A percentile compares a stretch with the other conserved stretches of the same genome.
Evolutionary conservation across 441 rosid genomes (phyloP).

Genomic region (Populus hybrid): DNA sequence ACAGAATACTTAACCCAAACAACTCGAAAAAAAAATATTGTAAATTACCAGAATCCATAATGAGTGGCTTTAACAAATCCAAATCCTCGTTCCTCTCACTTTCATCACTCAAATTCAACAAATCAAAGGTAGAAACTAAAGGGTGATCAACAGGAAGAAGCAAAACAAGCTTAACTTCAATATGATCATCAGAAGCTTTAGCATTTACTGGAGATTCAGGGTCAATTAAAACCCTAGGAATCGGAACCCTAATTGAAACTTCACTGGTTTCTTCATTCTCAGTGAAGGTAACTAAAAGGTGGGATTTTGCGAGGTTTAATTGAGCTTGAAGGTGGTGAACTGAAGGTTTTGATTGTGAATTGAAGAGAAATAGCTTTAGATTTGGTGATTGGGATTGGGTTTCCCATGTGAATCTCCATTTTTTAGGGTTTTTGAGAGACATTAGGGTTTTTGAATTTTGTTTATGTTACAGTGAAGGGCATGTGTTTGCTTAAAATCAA

Average conservation of each 20-base stretch:
- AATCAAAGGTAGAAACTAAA: slow-evolving; percentile 41
- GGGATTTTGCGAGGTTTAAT: slow-evolving; percentile 33
- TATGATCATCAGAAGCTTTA: slow-evolving; percentile 66
- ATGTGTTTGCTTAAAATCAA: not conserved
- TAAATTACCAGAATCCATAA: slow-evolving; percentile 53
- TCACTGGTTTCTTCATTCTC: slow-evolving; percentile 18
- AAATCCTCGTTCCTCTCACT: slow-evolving; percentile 18
- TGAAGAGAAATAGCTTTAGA: slow-evolving; percentile 65
- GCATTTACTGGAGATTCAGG: slow-evolving; percentile 45
- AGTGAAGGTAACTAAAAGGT: slow-evolving; percentile 50
- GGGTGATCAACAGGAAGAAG: slow-evolving; percentile 90
- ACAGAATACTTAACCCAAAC: not conserved
- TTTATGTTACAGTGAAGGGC: not conserved
- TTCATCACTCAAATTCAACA: slow-evolving; percentile 28
- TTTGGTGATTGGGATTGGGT: slow-evolving; percentile 47
- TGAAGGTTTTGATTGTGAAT: slow-evolving; percentile 41
- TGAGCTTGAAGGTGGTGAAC: slow-evolving; percentile 33
- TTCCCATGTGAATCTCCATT: slow-evolving; percentile 92
- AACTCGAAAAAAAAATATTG: not conserved
- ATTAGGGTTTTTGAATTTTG: not conserved
- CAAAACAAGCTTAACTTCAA: slow-evolving; percentile 72
- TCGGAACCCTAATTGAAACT: slow-evolving; percentile 47
- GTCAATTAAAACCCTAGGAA: slow-evolving; percentile 66
- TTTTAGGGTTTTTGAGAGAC: slow-evolving; percentile 20
- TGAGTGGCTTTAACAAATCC: slow-evolving; percentile 30